These are phyloP conservation scores for Lyophyllum shimeji DNA, from an alignment of 768 basidiomycete species.

Conservation along the genomic window DNA sequence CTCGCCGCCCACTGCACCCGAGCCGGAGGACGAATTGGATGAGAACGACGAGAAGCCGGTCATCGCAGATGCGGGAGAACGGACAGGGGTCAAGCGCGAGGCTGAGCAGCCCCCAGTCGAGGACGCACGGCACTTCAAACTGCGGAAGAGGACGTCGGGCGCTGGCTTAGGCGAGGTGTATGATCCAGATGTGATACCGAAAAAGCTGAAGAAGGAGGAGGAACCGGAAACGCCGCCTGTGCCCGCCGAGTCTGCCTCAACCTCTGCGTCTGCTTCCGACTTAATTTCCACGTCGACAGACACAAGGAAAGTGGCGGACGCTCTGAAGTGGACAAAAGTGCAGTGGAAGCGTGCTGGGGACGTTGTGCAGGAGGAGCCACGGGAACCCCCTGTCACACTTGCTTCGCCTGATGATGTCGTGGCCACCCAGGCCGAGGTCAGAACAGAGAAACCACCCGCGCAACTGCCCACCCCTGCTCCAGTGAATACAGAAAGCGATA, in stretches of 20 bases:
- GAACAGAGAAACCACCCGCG: background rate
- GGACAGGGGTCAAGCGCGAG: slow-evolving; percentile 34
- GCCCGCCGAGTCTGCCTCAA: background rate
- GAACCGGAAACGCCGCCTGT: slow-evolving; percentile 22
- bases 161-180: slow-evolving; percentile 77
- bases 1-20: slow-evolving; percentile 19
- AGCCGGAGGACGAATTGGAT: slow-evolving; percentile 12
- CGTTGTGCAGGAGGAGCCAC: background rate
- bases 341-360: slow-evolving; percentile 31
- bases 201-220: slow-evolving; percentile 65
- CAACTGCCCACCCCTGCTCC: background rate
- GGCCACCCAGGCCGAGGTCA: background rate
- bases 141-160: slow-evolving; percentile 60
- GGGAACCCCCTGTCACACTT: slow-evolving; percentile 19
- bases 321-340: slow-evolving; percentile 34
- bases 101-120: slow-evolving; percentile 44
- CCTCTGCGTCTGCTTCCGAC: background rate
- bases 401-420: slow-evolving; percentile 20
- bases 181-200: slow-evolving; percentile 70
- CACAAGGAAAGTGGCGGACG: slow-evolving; percentile 11
- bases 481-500: background rate
- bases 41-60: slow-evolving; percentile 10
- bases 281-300: slow-evolving; percentile 6
- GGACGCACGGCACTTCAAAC: slow-evolving; percentile 61
- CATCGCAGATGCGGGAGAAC: slow-evolving; percentile 15